Evolutionary conservation across 2,329 filamentous ascomycete species (phyloP).

Genomic region (Diplodia seriata): DNA sequence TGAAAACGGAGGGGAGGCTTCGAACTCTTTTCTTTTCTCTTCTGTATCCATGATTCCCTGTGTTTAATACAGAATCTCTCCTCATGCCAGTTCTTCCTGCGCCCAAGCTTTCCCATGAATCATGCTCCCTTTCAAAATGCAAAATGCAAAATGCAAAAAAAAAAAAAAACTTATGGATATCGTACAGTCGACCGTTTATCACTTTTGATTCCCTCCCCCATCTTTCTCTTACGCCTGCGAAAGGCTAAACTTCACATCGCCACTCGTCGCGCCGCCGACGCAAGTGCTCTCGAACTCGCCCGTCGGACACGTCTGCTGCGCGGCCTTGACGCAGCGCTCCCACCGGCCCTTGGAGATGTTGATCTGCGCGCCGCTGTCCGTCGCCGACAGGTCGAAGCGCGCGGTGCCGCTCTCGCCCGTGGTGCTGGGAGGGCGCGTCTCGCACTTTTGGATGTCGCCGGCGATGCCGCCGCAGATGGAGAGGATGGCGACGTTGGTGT

Average conservation of each 20-base stretch:
- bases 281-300: conserved; percentile 58
- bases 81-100: neutral
- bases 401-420: conserved; percentile 57
- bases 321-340: conserved; percentile 63
- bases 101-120: too few species aligned
- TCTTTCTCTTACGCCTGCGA: conserved; percentile 31
- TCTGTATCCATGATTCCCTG: conserved; percentile 18
- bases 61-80: conserved; percentile 25
- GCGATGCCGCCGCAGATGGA: conserved; percentile 60
- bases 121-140: too few species aligned
- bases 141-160: too few species aligned
- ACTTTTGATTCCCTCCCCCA: neutral
- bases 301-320: conserved; percentile 58
- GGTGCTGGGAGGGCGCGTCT: conserved; percentile 54
- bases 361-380: conserved; percentile 54
- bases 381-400: conserved; percentile 56
- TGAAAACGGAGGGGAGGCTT: neutral
- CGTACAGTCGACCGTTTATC: neutral
- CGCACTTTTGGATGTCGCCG: conserved; percentile 55
- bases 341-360: conserved; percentile 61
- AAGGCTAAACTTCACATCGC: conserved; percentile 53
- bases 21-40: neutral
- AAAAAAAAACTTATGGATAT: too few species aligned
- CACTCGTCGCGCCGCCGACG: conserved; percentile 56
- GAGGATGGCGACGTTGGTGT: conserved; percentile 53